These are phyloP conservation scores for Strobilomyces echinocephalus DNA, from an alignment of 768 basidiomycete species.

Conservation along the genomic window DNA sequence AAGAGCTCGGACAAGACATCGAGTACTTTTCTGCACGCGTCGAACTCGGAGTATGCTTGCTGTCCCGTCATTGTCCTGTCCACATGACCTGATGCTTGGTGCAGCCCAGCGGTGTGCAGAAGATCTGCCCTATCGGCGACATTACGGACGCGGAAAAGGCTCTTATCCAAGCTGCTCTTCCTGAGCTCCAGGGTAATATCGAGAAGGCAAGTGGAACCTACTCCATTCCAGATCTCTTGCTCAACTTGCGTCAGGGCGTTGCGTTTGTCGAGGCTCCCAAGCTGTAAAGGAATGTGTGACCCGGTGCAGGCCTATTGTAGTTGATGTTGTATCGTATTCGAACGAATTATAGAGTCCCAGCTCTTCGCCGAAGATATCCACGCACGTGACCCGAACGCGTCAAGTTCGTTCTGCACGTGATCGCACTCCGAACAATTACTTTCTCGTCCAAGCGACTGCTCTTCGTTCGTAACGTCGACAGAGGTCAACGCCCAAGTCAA, in stretches of 20 bases:
- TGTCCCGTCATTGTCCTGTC: background rate
- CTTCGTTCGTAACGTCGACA: too few species aligned
- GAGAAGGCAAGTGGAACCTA: conserved; percentile 47
- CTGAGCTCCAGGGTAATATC: conserved; percentile 74
- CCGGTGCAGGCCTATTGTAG: background rate
- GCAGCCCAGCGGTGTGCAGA: conserved; percentile 77
- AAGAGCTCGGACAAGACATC: conserved; percentile 70
- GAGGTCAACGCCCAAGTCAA: background rate
- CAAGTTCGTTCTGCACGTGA: conserved; percentile 30
- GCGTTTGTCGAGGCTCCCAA: conserved; percentile 25
- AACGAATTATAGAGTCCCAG: conserved; percentile 2
- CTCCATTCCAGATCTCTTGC: background rate
- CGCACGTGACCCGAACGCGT: conserved; percentile 26
- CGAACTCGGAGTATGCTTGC: conserved; percentile 70
- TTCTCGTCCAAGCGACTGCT: background rate
- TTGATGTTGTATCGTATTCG: conserved; percentile 9
- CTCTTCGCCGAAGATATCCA: background rate
- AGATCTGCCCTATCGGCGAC: conserved; percentile 76
- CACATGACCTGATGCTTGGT: conserved; percentile 1
- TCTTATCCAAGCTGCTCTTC: conserved; percentile 77
- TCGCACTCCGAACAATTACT: background rate
- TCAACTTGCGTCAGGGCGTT: conserved; percentile 18
- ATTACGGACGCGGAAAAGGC: conserved; percentile 66
- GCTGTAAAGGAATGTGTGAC: conserved; percentile 16
- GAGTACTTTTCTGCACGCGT: conserved; percentile 89